Conservation (phyloP, 768 basidiomycete genomes). For the Macrolepiota albuminosa region DNA sequence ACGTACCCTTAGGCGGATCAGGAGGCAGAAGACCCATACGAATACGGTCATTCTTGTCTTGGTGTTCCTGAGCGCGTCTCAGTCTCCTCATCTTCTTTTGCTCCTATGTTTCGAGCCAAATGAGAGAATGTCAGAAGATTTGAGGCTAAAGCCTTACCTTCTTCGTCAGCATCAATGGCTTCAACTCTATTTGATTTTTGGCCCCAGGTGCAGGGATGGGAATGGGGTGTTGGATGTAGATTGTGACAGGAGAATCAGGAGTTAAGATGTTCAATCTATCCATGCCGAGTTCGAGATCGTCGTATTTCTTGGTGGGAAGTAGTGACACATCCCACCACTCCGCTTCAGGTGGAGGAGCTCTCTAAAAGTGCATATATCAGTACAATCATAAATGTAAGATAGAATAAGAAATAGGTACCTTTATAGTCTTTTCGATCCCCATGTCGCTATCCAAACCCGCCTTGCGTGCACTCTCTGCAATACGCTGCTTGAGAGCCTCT, state of each 20-base stretch:
- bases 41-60: constrained; percentile 92
- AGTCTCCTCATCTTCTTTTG: constrained; percentile 97
- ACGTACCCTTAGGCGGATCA: constrained; percentile 86
- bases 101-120: constrained; percentile 42
- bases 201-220: constrained; percentile 90
- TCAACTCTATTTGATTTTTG: constrained; percentile 71
- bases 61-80: constrained; percentile 78
- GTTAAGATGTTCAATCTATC: constrained; percentile 60
- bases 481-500: constrained; percentile 88
- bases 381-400: not conserved
- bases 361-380: constrained; percentile 32
- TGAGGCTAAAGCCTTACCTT: constrained; percentile 46
- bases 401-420: constrained; percentile 42
- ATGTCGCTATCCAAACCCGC: constrained; percentile 94
- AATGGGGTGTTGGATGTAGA: constrained; percentile 96
- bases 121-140: not conserved
- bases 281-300: constrained; percentile 60
- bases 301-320: constrained; percentile 75
- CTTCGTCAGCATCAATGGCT: constrained; percentile 89
- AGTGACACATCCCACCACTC: constrained; percentile 98
- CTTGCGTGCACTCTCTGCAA: constrained; percentile 88
- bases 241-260: constrained; percentile 71
- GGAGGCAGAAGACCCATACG: constrained; percentile 96
- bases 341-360: constrained; percentile 79
- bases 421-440: constrained; percentile 84